Percentiles rank a stretch among this genome's conserved stretches.
Evolutionary conservation across 257 asterid species (phyloP).

Genomic region (Rehmannia glutinosa): DNA sequence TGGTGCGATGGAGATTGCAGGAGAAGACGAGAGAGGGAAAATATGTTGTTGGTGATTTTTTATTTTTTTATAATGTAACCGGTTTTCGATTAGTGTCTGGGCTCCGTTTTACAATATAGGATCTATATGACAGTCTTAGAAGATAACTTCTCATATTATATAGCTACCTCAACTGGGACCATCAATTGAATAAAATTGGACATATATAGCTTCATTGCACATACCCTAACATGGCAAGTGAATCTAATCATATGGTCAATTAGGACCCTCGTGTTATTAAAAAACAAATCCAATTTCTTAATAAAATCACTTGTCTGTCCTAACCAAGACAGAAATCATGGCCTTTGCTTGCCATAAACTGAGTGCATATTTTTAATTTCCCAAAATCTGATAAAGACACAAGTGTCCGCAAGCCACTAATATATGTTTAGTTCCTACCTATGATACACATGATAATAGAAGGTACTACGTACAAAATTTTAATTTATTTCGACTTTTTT

Average conservation of each 20-base stretch:
- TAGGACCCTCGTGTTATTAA: constrained; percentile 1
- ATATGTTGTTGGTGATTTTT: too few relatives aligned
- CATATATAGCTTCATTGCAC: neutral
- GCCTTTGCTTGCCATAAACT: constrained; percentile 16
- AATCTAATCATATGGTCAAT: constrained; percentile 17
- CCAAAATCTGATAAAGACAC: neutral
- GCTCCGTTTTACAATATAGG: too few relatives aligned
- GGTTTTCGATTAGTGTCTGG: too few relatives aligned
- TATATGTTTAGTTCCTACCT: neutral
- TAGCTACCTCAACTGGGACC: neutral
- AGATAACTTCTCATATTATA: too few relatives aligned
- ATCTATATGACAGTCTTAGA: too few relatives aligned
- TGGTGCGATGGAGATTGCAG: too few relatives aligned
- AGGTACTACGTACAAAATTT: too few relatives aligned
- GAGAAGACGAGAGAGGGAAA: too few relatives aligned
- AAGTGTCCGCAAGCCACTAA: constrained; percentile 3
- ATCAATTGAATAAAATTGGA: neutral
- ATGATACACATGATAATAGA: too few relatives aligned
- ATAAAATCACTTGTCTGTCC: neutral
- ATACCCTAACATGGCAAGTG: constrained; percentile 2
- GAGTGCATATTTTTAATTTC: neutral
- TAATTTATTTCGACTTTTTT: neutral
- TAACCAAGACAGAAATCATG: constrained; percentile 19
- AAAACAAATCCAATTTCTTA: neutral
- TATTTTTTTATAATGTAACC: too few relatives aligned